Conservation (phyloP, 148 eudicot species). For the Selenicereus undatus region DNA sequence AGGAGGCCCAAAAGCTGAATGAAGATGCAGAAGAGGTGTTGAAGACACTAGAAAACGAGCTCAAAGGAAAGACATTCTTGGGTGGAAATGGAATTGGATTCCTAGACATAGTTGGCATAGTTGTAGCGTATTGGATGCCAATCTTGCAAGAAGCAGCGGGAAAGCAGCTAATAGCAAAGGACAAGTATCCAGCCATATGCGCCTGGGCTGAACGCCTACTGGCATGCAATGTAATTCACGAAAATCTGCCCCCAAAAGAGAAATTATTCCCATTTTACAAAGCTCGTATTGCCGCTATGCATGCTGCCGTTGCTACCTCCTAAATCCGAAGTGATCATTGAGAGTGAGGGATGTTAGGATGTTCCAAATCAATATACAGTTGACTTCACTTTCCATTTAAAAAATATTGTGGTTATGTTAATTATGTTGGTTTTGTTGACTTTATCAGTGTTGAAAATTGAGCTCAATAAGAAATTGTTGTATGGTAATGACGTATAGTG, state of each 20-base stretch:
- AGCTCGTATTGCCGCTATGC: background rate
- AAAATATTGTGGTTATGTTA: too few relatives aligned
- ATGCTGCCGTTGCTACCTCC: too few relatives aligned
- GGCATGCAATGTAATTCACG: background rate
- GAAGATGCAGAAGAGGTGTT: slow-evolving; percentile 15
- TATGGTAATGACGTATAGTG: too few relatives aligned
- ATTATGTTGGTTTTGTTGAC: too few relatives aligned
- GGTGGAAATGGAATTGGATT: slow-evolving; percentile 27
- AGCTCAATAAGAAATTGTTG: too few relatives aligned
- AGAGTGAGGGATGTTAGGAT: too few relatives aligned
- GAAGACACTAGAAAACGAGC: slow-evolving; percentile 23
- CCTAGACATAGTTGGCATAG: slow-evolving; percentile 26
- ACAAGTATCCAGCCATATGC: background rate
- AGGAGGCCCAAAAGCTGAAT: slow-evolving; percentile 1
- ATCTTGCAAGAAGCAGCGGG: background rate
- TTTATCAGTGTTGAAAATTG: too few relatives aligned
- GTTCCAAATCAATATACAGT: too few relatives aligned
- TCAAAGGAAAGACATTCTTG: slow-evolving; percentile 24
- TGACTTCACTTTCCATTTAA: too few relatives aligned
- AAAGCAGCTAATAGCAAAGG: background rate
- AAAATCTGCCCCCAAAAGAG: background rate
- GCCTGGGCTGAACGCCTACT: background rate
- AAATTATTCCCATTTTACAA: background rate
- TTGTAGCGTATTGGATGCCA: background rate
- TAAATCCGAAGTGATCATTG: too few relatives aligned